These are phyloP conservation scores for Ustanciosporium gigantosporum DNA, from an alignment of 1,284 basidiomycete genomes.

Conservation along the genomic window DNA sequence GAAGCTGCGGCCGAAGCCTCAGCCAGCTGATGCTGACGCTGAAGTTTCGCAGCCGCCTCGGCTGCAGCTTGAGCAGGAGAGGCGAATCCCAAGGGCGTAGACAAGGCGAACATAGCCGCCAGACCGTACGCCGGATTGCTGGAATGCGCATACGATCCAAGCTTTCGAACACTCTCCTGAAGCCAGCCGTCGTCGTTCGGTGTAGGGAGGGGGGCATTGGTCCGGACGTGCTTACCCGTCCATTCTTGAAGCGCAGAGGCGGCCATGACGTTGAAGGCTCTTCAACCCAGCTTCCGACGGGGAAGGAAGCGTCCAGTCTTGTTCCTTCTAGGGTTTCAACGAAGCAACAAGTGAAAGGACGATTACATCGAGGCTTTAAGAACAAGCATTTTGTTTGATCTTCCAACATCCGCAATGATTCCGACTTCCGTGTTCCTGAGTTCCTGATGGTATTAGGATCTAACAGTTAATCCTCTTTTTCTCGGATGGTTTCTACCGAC, in stretches of 20 bases:
- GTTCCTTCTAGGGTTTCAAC: too few relatives aligned
- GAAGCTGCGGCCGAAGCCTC: constrained; percentile 4
- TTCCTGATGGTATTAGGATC: too few relatives aligned
- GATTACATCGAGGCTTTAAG: too few relatives aligned
- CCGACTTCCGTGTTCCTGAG: too few relatives aligned
- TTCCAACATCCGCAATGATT: too few relatives aligned
- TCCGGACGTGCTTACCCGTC: background rate
- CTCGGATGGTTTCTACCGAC: too few relatives aligned
- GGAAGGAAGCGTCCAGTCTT: too few relatives aligned
- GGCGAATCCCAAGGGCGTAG: constrained; percentile 46
- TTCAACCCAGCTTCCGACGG: too few relatives aligned
- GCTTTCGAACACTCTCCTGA: constrained; percentile 5
- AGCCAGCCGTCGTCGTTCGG: constrained; percentile 12
- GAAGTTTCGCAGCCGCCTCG: constrained; percentile 16
- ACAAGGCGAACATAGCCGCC: constrained; percentile 33
- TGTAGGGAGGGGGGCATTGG: background rate
- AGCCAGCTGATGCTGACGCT: constrained; percentile 20
- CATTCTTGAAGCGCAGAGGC: background rate
- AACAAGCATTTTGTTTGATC: too few relatives aligned
- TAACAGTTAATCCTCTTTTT: too few relatives aligned
- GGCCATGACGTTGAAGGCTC: too few relatives aligned
- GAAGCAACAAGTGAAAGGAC: too few relatives aligned
- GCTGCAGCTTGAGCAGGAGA: constrained; percentile 32
- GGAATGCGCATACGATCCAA: constrained; percentile 28
- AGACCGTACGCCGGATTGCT: constrained; percentile 39